phyloP scores from a whole-genome alignment of 2,329 filamentous ascomycete genomes.

The Orbilia quercus region DNA sequence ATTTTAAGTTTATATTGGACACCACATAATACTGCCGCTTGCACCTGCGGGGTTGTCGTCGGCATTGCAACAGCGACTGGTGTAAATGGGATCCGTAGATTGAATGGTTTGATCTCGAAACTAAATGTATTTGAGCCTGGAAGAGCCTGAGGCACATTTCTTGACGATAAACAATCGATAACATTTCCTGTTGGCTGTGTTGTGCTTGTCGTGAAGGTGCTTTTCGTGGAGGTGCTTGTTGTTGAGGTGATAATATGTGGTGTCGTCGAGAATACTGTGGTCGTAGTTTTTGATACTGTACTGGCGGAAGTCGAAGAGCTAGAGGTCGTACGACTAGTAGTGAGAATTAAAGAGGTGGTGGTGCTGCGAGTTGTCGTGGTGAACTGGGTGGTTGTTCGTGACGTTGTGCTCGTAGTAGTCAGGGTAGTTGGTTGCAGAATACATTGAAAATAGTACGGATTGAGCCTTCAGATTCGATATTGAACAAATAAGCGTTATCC shows the following conservation, averaged over 20 bases:
- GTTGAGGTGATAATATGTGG: neutral
- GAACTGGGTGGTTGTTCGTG: neutral
- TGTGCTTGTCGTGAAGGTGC: conserved; percentile 11
- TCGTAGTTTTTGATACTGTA: conserved; percentile 13
- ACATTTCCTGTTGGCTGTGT: conserved; percentile 3
- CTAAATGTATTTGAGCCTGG: conserved; percentile 35
- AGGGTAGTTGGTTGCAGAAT: conserved; percentile 9
- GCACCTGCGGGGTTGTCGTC: conserved; percentile 63
- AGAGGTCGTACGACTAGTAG: neutral
- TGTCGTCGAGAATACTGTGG: conserved; percentile 2
- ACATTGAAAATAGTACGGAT: conserved; percentile 31
- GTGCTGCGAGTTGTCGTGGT: neutral
- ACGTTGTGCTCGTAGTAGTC: conserved; percentile 9
- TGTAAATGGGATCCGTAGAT: conserved; percentile 61
- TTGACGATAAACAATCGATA: conserved; percentile 6
- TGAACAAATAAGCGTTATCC: too few relatives aligned
- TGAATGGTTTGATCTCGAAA: conserved; percentile 60
- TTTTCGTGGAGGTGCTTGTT: neutral
- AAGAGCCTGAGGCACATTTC: conserved; percentile 19
- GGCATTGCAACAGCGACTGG: conserved; percentile 62
- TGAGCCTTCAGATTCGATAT: conserved; percentile 7
- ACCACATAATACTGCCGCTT: conserved; percentile 66
- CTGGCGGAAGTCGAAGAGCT: neutral
- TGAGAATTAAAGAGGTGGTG: too few relatives aligned
- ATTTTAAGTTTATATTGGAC: conserved; percentile 65